Conservation (phyloP, 2,329 filamentous ascomycete species). For the Aspergillus brunneoviolaceus region DNA sequence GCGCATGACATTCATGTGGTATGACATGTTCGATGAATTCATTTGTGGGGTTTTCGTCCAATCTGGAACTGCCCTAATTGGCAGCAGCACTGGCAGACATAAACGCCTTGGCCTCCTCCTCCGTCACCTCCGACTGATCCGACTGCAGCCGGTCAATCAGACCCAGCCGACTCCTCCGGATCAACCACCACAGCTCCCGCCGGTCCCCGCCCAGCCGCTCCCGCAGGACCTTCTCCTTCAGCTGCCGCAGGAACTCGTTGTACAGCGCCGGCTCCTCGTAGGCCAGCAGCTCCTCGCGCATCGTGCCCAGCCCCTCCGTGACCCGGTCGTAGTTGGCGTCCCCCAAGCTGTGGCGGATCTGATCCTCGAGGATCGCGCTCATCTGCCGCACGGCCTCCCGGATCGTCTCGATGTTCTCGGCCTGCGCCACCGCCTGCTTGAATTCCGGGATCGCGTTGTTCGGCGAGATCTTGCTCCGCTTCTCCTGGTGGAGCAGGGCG, state of each 20-base stretch:
- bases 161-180: slow-evolving; percentile 67
- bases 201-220: slow-evolving; percentile 74
- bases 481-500: slow-evolving; percentile 67
- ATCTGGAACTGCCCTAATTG: not conserved
- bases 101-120: slow-evolving; percentile 64
- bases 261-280: slow-evolving; percentile 74
- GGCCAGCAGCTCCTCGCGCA: slow-evolving; percentile 74
- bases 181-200: slow-evolving; percentile 76
- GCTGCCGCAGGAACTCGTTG: slow-evolving; percentile 67
- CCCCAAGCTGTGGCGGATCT: slow-evolving; percentile 72
- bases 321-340: slow-evolving; percentile 72
- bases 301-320: slow-evolving; percentile 71
- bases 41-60: not conserved
- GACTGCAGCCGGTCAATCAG: slow-evolving; percentile 66
- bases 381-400: slow-evolving; percentile 72
- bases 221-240: slow-evolving; percentile 71
- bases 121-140: slow-evolving; percentile 64
- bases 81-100: slow-evolving; percentile 12
- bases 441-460: slow-evolving; percentile 88
- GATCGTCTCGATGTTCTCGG: slow-evolving; percentile 62
- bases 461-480: slow-evolving; percentile 54
- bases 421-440: slow-evolving; percentile 69
- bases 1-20: too few species aligned
- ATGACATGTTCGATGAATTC: too few species aligned
- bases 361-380: slow-evolving; percentile 65